Evolutionary conservation across 352 stramenopile genomes (phyloP).

Genomic region (Phytophthora hibernalis): DNA sequence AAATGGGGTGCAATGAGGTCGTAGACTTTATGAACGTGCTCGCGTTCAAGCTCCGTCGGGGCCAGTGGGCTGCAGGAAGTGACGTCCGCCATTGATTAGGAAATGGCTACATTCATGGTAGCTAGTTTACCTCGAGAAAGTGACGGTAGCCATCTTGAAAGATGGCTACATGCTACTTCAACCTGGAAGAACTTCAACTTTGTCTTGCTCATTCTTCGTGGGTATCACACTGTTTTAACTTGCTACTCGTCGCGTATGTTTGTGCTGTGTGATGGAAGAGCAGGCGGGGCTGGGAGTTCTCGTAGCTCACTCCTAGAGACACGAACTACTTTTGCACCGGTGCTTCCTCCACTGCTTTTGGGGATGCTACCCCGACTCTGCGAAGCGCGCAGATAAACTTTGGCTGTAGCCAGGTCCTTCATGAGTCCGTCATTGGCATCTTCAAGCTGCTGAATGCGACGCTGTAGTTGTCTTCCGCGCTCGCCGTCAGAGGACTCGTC

Average conservation of each 20-base stretch:
- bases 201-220: not conserved
- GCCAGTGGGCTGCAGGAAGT: slow-evolving; percentile 33
- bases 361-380: slow-evolving; percentile 43
- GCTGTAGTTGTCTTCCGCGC: slow-evolving; percentile 42
- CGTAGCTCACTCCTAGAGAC: slow-evolving; percentile 74
- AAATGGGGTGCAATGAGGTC: slow-evolving; percentile 87
- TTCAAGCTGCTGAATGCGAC: slow-evolving; percentile 76
- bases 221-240: not conserved
- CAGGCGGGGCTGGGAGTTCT: slow-evolving; percentile 52
- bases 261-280: slow-evolving; percentile 31
- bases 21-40: slow-evolving; percentile 89
- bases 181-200: slow-evolving; percentile 29
- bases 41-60: slow-evolving; percentile 66
- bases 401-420: slow-evolving; percentile 77
- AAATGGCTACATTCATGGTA: slow-evolving; percentile 21
- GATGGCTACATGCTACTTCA: not conserved
- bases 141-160: slow-evolving; percentile 14
- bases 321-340: slow-evolving; percentile 56
- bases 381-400: slow-evolving; percentile 69
- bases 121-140: slow-evolving; percentile 18
- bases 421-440: slow-evolving; percentile 77
- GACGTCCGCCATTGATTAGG: slow-evolving; percentile 18
- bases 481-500: slow-evolving; percentile 27
- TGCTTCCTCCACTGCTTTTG: slow-evolving; percentile 26
- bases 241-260: slow-evolving; percentile 18